A percentile compares a stretch with the other conserved stretches of the same genome.
Conservation (phyloP, 2,329 filamentous ascomycete species). For the Aspergillus ibericus region DNA sequence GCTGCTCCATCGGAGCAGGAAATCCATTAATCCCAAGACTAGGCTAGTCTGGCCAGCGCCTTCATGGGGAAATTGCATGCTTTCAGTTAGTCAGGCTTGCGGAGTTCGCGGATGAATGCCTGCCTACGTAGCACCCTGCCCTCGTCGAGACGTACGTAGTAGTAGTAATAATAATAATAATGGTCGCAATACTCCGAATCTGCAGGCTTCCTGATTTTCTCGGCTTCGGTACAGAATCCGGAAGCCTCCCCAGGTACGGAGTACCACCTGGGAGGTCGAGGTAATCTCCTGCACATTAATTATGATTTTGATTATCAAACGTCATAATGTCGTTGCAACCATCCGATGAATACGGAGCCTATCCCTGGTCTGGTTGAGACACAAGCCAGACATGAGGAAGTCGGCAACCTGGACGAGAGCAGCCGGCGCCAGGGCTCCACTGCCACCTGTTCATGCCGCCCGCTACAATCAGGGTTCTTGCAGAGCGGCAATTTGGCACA, state of each 20-base stretch:
- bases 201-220: slow-evolving; percentile 7
- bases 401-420: background rate
- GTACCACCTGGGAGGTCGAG: too few relatives aligned
- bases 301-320: background rate
- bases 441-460: slow-evolving; percentile 1
- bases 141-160: background rate
- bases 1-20: background rate
- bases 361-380: slow-evolving; percentile 8
- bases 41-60: background rate
- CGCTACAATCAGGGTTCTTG: slow-evolving; percentile 1
- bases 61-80: slow-evolving; percentile 7
- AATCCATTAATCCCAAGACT: background rate
- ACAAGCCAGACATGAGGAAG: background rate
- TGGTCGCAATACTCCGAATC: background rate
- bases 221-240: background rate
- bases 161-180: too few relatives aligned
- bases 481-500: background rate
- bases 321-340: background rate
- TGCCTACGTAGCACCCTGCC: background rate
- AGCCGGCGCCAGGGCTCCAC: background rate
- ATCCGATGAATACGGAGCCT: slow-evolving; percentile 2
- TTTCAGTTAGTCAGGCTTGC: background rate
- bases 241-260: background rate
- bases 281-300: too few relatives aligned
- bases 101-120: slow-evolving; percentile 7